Evolutionary conservation across 2,329 filamentous ascomycete species (phyloP), one percentile per base, ranked within the genome.

Genomic region (Amauroascus verrucosus): DNA sequence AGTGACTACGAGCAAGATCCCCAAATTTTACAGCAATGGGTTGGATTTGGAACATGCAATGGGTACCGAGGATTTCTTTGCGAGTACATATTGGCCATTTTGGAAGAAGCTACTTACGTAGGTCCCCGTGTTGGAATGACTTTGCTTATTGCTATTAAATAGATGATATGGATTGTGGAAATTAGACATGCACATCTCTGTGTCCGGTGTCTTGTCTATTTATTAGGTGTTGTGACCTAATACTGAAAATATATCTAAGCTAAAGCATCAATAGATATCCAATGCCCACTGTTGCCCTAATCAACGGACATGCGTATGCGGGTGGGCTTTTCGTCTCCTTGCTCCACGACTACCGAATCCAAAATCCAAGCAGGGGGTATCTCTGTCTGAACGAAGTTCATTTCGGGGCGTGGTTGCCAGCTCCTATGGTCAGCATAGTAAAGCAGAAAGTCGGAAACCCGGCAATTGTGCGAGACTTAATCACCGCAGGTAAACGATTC

Each of bases 1-100:
- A 13, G 73, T 90, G 55, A 91, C 86, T 4, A 91, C 86, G 0
- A 86, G 82, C 40, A 79, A 77, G 46, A 85, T 90, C 55, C 66
- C 74, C 49, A 93, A 93, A 65, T 91, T 91, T 75, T 93, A 85
- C 72, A 84, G 79, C 67, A 91, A 91, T 70, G 87, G 87, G 0
- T 77, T 93, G n/a, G 85, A 93, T 66, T 77, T 90, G 13, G 75
- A 81, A 37, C 79, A 86, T 64, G 84, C 82, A n/a, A 63, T 75
- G 32, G 67, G 70, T 28, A 80, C 79, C 0, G 75, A 80, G 1
- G 75, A 75, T 2, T 91, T 85, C 72, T 80, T 81, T 62, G 70
- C 79, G 1, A 66, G 75, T 11, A 73, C 75, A 48, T 69, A 89
- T 9, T 89, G 82, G 69, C 72, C 73, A 13, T 66, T 90, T 1